Conservation (phyloP, 1,139 yeast genomes). For the Taphrina deformans region DNA sequence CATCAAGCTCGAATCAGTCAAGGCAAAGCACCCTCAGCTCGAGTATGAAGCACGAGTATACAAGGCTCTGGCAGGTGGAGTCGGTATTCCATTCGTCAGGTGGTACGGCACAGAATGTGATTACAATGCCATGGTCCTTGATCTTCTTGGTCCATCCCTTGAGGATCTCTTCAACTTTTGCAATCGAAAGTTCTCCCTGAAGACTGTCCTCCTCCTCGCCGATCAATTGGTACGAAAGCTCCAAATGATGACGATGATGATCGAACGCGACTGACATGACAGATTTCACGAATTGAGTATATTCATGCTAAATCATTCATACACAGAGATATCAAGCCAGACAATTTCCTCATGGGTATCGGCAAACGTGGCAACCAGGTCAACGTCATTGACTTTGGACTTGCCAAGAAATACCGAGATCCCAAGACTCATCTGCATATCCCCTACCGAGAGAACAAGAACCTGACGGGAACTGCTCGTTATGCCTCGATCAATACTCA, state of each 20-base stretch:
- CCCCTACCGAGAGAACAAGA: constrained; percentile 94
- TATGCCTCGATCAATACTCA: constrained; percentile 95
- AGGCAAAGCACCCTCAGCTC: constrained; percentile 93
- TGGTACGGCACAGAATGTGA: constrained; percentile 98
- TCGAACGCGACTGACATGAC: not conserved
- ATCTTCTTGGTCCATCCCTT: constrained; percentile 88
- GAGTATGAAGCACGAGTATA: constrained; percentile 91
- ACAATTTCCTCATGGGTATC: constrained; percentile 93
- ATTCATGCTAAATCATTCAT: constrained; percentile 94
- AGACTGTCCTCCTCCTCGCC: constrained; percentile 87
- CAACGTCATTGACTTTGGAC: constrained; percentile 93
- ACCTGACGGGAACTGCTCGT: constrained; percentile 95
- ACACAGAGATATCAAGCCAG: constrained; percentile 88
- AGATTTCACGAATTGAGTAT: constrained; percentile 84
- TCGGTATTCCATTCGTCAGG: constrained; percentile 93
- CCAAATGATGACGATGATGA: too few species aligned
- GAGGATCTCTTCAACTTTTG: constrained; percentile 96
- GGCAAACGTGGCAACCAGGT: constrained; percentile 95
- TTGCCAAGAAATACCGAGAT: constrained; percentile 94
- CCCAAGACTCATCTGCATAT: constrained; percentile 94
- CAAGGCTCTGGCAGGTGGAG: constrained; percentile 91
- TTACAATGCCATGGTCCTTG: constrained; percentile 95
- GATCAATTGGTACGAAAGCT: constrained; percentile 74
- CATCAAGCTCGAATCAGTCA: constrained; percentile 83
- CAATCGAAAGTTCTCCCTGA: constrained; percentile 86